These are phyloP conservation scores for Suhomyces xylopsoci DNA, from an alignment of 805 yeast genomes.

Conservation along the genomic window DNA sequence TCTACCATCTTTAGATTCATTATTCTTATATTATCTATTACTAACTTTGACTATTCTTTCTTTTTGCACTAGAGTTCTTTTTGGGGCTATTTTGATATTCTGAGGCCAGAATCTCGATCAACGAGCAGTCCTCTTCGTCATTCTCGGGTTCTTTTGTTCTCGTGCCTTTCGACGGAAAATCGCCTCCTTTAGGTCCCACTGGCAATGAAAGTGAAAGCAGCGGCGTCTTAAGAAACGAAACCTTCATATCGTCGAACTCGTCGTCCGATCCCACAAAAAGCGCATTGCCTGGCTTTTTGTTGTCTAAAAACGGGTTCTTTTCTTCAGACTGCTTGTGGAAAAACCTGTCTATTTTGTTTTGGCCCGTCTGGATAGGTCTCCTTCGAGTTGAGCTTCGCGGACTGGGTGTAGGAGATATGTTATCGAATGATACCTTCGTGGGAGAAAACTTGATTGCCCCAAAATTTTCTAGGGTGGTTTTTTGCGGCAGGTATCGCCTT, in stretches of 20 bases:
- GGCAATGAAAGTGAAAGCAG: not conserved
- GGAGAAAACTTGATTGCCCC: slow-evolving; percentile 9
- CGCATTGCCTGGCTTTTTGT: not conserved
- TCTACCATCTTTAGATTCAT: too few species aligned
- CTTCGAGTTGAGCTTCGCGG: not conserved
- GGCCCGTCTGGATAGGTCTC: not conserved
- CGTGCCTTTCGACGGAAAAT: not conserved
- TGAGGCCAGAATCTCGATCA: not conserved
- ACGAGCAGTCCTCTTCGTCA: not conserved
- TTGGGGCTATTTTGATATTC: not conserved
- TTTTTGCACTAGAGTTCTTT: not conserved
- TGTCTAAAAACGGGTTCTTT: not conserved
- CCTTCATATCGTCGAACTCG: not conserved
- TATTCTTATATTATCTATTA: too few species aligned
- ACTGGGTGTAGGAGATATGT: not conserved
- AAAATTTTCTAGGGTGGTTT: slow-evolving; percentile 25
- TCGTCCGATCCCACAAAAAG: not conserved
- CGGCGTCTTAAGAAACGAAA: not conserved
- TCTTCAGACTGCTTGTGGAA: not conserved
- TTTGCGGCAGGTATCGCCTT: slow-evolving; percentile 13
- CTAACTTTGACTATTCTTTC: not conserved
- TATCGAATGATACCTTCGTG: not conserved
- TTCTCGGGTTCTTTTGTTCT: not conserved
- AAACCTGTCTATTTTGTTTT: not conserved
- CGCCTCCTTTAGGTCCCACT: not conserved